These are phyloP conservation scores for Fusarium tuaranense DNA, from an alignment of 2,329 filamentous ascomycete genomes.

Conservation along the genomic window DNA sequence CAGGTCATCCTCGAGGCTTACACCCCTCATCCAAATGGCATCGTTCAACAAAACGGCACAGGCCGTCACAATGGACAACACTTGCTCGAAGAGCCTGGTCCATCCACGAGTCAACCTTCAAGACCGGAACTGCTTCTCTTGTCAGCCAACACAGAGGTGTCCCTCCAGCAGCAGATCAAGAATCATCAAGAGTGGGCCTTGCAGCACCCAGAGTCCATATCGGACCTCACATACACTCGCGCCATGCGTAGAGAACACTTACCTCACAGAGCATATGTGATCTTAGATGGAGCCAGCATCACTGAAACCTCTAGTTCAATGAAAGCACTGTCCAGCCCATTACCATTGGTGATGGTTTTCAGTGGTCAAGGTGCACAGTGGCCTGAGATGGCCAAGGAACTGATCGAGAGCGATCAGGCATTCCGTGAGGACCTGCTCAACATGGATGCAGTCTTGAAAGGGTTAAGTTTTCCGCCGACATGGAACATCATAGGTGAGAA, in stretches of 20 bases:
- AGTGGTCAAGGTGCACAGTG: conserved; percentile 45
- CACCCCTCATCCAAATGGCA: not conserved
- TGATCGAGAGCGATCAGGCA: conserved; percentile 17
- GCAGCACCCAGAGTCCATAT: conserved; percentile 8
- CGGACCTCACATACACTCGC: conserved; percentile 48
- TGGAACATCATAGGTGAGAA: conserved; percentile 34
- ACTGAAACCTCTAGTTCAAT: conserved; percentile 20
- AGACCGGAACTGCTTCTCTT: conserved; percentile 23
- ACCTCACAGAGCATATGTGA: conserved; percentile 22
- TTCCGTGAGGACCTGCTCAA: conserved; percentile 16
- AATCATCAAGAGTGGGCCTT: conserved; percentile 37
- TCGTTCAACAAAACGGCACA: not conserved
- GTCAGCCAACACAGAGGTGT: conserved; percentile 28
- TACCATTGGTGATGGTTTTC: conserved; percentile 38
- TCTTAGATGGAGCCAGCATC: not conserved
- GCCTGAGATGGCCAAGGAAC: conserved; percentile 44
- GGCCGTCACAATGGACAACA: not conserved
- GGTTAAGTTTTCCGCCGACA: not conserved
- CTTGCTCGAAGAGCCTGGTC: not conserved
- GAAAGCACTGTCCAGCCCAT: fast-evolving
- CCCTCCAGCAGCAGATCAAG: conserved; percentile 18
- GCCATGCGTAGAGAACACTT: conserved; percentile 44
- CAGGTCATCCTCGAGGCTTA: conserved; percentile 35
- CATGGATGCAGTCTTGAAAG: conserved; percentile 18
- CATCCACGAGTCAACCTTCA: not conserved